Base-by-base conservation (phyloP, 2,329 filamentous ascomycete genomes). In the Xylaria sp. region DNA sequence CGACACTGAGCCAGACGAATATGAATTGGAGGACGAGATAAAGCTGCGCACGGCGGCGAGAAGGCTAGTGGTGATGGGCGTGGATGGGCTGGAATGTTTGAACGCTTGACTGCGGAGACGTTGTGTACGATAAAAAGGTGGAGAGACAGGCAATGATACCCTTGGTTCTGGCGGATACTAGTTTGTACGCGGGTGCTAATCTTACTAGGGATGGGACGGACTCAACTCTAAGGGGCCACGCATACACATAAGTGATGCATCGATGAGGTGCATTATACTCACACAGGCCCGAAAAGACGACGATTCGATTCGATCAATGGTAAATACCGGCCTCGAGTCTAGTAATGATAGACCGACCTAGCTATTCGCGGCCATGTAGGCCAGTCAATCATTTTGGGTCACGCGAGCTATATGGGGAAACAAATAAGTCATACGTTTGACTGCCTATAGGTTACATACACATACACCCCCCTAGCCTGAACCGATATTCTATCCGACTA, bases 81-180 rank as follows among this genome's bases (percentile, higher is more conserved):
- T 54, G 12, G 60, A 68, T 57, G 65, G 54, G 40, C 23, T 68
- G 35, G 62, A 42, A 58, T 5, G 50, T 37, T 51, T 50, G 16
- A 44, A 44, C 16, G 16, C 32, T 6, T 35, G 60, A 60, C 32
- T 64, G 60, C 57, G 61, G 61, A 58, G 23, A 60, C 55, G 35
- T 54, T 37, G 51, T 74, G 72, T 74, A 74, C 66, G 62, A 73
- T 72, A 71, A 29, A 48, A 21, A 67, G 60, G 63, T 23, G 42
- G 67, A 51, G 65, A 74, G 70, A 71, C 65, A 74, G 57, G 69
- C 72, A 73, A 74, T 73, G 74, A 75, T 73, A 73, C 72, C 72
- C 72, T 65, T 70, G 60, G 65, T 70, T 72, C 50, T 25, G 62
- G 61, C 35, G 57, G 60, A 58, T 23, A 48, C 23, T 53, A 42